A percentile compares a stretch with the other conserved stretches of the same genome.
These are phyloP conservation scores for Mortierella hygrophila DNA, from an alignment of 192 early-diverging fungal genomes.

Conservation along the genomic window DNA sequence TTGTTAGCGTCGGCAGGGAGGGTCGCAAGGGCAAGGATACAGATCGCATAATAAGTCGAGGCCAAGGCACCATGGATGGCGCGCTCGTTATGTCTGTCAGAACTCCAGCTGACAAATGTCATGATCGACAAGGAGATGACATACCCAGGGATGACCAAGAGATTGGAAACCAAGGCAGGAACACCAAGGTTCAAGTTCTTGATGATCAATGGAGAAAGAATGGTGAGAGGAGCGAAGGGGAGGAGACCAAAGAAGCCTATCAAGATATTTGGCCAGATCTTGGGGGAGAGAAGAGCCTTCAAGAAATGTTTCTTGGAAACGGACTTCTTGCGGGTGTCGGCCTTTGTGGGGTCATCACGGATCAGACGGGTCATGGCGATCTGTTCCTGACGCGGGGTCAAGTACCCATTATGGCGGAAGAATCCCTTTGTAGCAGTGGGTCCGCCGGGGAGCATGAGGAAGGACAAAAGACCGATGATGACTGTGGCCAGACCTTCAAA, in stretches of 20 bases:
- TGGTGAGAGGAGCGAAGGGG: conserved; percentile 35
- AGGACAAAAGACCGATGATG: conserved; percentile 62
- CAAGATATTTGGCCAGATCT: conserved; percentile 53
- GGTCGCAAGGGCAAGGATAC: conserved; percentile 44
- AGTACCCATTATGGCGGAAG: conserved; percentile 52
- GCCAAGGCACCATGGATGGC: conserved; percentile 48
- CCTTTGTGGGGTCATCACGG: conserved; percentile 71
- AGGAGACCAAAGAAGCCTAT: conserved; percentile 59
- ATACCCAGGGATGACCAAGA: conserved; percentile 58
- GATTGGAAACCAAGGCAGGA: conserved; percentile 44
- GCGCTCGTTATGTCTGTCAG: conserved; percentile 49
- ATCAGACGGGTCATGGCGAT: conserved; percentile 73
- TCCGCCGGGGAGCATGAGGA: conserved; percentile 64
- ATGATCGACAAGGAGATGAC: conserved; percentile 39
- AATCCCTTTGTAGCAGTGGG: conserved; percentile 50
- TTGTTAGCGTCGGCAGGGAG: conserved; percentile 55
- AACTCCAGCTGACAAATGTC: conserved; percentile 54
- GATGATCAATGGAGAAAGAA: conserved; percentile 57
- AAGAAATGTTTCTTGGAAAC: conserved; percentile 39
- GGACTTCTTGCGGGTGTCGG: conserved; percentile 46
- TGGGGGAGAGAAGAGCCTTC: conserved; percentile 41
- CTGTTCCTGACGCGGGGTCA: conserved; percentile 63
- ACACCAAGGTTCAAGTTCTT: conserved; percentile 55
- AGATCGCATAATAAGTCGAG: conserved; percentile 43
- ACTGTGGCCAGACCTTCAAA: conserved; percentile 71